phyloP scores from a whole-genome alignment of 805 yeast species.

The Saccharomycopsis capsularis region DNA sequence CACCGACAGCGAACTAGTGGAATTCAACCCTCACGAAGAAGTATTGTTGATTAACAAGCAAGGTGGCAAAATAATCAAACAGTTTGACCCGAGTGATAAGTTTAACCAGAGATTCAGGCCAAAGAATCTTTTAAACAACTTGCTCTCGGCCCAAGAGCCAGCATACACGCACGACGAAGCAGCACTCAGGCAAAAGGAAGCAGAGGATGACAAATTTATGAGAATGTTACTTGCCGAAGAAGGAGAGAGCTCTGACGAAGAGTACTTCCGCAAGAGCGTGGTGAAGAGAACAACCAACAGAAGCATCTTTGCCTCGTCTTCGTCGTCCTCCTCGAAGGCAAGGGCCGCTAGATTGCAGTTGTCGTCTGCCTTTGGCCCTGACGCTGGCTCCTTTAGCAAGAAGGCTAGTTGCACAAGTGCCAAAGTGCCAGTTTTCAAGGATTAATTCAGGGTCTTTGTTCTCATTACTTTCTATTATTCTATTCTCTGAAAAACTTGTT shows the following conservation, averaged over 20 bases:
- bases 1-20: neutral
- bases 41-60: conserved; percentile 12
- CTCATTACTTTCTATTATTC: too few relatives aligned
- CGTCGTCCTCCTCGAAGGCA: too few relatives aligned
- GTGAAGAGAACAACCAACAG: neutral
- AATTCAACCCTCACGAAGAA: conserved; percentile 13
- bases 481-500: too few relatives aligned
- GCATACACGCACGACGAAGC: neutral
- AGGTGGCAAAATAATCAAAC: conserved; percentile 14
- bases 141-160: neutral
- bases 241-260: conserved; percentile 1
- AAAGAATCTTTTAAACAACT: conserved; percentile 2
- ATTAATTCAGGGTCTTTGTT: too few relatives aligned
- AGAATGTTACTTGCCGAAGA: neutral
- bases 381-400: too few relatives aligned
- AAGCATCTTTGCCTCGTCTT: neutral
- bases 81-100: conserved; percentile 1
- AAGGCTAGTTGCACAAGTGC: too few relatives aligned
- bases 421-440: too few relatives aligned
- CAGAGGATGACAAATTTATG: conserved; percentile 4
- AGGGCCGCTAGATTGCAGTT: too few relatives aligned
- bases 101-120: conserved; percentile 17
- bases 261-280: neutral
- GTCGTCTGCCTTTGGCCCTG: too few relatives aligned
- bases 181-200: neutral